Evolutionary conservation across 2,329 filamentous ascomycete species (phyloP), one percentile per base, ranked within the genome.

Genomic region (Penicillium sclerotiorum): DNA sequence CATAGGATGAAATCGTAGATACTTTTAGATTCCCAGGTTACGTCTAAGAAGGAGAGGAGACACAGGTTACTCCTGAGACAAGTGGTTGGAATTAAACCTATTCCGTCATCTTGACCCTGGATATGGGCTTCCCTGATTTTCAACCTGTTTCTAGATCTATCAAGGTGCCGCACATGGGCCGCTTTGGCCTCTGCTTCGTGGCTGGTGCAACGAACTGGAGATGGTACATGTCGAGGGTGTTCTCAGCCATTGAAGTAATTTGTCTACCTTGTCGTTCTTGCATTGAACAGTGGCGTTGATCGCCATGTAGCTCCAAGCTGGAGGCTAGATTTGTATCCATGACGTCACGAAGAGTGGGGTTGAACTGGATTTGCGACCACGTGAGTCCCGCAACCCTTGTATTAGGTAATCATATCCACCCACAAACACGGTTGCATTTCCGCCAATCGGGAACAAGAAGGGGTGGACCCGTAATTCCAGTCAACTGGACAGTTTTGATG

Each of bases 91-190:
- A 21, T 43, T 43, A 43, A 32, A 28, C 40, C 39, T 41, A 53
- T 57, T 55, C 54, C 49, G 49, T 54, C 47, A 50, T 54, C 6
- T 33, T 27, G 22, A 32, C 27, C 15, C 23, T 30, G 51, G 20
- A 3, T 33, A 30, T 27, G 33, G 11, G 28, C 15, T 56, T 55
- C 51, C 56, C 50, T 57, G 55, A 46, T 57, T 57, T 54, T 7
- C 18, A 25, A 18, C 21, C 27, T 30, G 44, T 33, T 30, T 38
- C 12, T 41, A 15, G 17, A 8, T n/a, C 20, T 23, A 41, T 17
- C 23, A 2, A 3, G 28, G 5, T 32, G 28, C 28, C 28, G 21
- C 37, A n/a, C 23, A 17, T 30, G 38, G 37, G 21, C 9, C 37
- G 37, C 22, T 40, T 20, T 17, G 8, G 38, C n/a, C 25, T 17